A percentile compares a stretch with the other conserved stretches of the same genome.
Conservation (phyloP, 257 asterid species). For the Salvia miltiorrhiza region DNA sequence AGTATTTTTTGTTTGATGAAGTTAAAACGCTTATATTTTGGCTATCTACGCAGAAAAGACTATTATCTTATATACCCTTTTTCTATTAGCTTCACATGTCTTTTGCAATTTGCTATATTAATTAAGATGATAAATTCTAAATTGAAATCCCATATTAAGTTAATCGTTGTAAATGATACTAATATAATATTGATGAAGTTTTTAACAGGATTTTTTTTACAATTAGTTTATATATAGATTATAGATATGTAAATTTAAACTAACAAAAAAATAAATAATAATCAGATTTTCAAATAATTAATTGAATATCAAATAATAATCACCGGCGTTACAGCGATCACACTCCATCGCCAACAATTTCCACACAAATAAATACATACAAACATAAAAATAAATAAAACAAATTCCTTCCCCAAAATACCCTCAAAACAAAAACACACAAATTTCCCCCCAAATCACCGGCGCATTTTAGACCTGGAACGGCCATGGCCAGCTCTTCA, state of each 20-base stretch:
- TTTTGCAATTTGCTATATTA: too few species aligned
- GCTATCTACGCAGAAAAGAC: too few species aligned
- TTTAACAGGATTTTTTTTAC: too few species aligned
- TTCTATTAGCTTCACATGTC: background rate
- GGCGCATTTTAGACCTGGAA: conserved; percentile 46
- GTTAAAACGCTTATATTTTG: too few species aligned
- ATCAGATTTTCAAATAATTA: background rate
- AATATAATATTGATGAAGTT: too few species aligned
- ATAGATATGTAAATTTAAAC: background rate
- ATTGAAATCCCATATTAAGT: too few species aligned
- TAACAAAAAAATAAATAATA: background rate
- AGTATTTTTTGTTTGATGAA: too few species aligned
- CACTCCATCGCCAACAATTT: conserved; percentile 23
- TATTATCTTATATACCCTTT: too few species aligned
- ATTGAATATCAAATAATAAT: background rate
- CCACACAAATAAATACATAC: conserved; percentile 7
- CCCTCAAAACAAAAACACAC: background rate
- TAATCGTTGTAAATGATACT: too few species aligned
- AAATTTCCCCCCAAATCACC: background rate
- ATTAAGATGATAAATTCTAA: too few species aligned
- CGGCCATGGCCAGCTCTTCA: conserved; percentile 93
- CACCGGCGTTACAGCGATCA: conserved; percentile 23
- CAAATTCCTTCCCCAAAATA: background rate
- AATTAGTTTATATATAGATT: too few species aligned
- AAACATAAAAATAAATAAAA: background rate